Percentiles rank a stretch among this genome's conserved stretches.
Evolutionary conservation across 1,139 yeast species (phyloP).

Genomic region (Wickerhamiella infanticola): DNA sequence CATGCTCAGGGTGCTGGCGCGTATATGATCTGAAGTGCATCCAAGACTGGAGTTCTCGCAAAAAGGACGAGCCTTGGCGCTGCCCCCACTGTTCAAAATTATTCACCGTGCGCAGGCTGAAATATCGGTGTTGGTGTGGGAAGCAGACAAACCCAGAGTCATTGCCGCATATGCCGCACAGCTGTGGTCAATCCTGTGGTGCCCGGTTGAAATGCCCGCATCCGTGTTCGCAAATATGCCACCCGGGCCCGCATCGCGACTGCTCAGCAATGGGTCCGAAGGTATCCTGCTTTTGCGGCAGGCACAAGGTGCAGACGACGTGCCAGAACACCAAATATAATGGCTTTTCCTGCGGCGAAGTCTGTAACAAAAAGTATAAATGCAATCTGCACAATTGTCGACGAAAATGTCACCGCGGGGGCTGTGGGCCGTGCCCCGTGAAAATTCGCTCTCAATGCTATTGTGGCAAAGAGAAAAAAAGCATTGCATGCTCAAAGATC

Average conservation of each 20-base stretch:
- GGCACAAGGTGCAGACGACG: slow-evolving; percentile 2
- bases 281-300: slow-evolving; percentile 13
- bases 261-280: slow-evolving; percentile 14
- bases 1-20: slow-evolving; percentile 13
- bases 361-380: slow-evolving; percentile 4
- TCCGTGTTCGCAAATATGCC: slow-evolving; percentile 15
- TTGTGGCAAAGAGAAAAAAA: slow-evolving; percentile 7
- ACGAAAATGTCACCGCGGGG: slow-evolving; percentile 10
- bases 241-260: slow-evolving; percentile 14
- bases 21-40: slow-evolving; percentile 13
- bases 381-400: slow-evolving; percentile 13
- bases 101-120: slow-evolving; percentile 4
- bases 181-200: slow-evolving; percentile 17
- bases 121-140: slow-evolving; percentile 15
- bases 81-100: slow-evolving; percentile 14
- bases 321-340: slow-evolving; percentile 10
- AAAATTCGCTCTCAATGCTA: slow-evolving; percentile 7
- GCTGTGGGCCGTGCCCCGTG: slow-evolving; percentile 10
- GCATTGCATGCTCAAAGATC: slow-evolving; percentile 4
- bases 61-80: slow-evolving; percentile 6
- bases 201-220: slow-evolving; percentile 13
- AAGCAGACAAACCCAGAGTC: slow-evolving; percentile 8
- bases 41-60: slow-evolving; percentile 10
- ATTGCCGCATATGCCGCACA: slow-evolving; percentile 10
- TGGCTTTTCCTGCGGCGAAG: slow-evolving; percentile 11